phyloP scores from a whole-genome alignment of 1,284 basidiomycete species.

The Anthracocystis walkeri region DNA sequence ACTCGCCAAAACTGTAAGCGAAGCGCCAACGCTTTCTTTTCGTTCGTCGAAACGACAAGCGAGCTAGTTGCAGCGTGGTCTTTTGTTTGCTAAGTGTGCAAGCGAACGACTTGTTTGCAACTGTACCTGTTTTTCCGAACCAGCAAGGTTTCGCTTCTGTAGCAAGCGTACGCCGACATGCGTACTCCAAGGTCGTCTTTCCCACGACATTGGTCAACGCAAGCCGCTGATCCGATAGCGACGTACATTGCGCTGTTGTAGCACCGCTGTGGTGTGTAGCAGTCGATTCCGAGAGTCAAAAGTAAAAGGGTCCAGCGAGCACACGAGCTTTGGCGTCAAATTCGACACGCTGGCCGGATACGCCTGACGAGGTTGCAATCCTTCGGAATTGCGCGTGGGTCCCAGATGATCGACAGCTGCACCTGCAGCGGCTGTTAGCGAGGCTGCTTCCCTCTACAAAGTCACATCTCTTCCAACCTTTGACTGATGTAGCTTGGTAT shows the following conservation, averaged over 20 bases:
- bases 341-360: neutral
- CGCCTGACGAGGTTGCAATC: neutral
- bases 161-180: neutral
- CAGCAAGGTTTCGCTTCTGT: neutral
- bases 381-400: conserved; percentile 2
- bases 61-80: neutral
- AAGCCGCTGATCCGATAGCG: too few relatives aligned
- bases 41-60: neutral
- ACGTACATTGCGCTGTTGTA: too few relatives aligned
- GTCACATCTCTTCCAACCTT: neutral
- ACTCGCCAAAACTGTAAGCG: conserved; percentile 7
- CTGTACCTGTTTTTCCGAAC: neutral
- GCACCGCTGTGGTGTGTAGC: too few relatives aligned
- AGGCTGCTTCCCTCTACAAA: conserved; percentile 1
- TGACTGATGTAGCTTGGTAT: neutral
- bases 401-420: conserved; percentile 13
- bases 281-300: too few relatives aligned
- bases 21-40: conserved; percentile 5
- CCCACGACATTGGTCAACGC: too few relatives aligned
- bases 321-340: neutral
- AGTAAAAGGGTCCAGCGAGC: too few relatives aligned
- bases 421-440: conserved; percentile 8
- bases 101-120: conserved; percentile 1
- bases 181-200: neutral
- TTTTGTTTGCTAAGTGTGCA: neutral